Evolutionary conservation across 169 alveolate species (phyloP).

Genomic region (Cryptosporidium parvum): DNA sequence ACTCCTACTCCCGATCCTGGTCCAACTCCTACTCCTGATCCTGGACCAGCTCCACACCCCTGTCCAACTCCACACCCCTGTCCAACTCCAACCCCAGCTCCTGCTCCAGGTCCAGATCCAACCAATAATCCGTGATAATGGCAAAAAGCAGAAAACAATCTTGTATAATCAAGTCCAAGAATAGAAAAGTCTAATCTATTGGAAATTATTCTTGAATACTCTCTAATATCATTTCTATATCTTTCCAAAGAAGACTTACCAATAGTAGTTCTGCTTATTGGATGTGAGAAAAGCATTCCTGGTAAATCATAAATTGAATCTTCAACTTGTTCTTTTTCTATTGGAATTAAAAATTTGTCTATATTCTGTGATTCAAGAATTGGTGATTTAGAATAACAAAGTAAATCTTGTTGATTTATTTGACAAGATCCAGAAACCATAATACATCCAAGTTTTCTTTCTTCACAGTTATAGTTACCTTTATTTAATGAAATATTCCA

Average conservation of each 20-base stretch:
- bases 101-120: neutral
- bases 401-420: slow-evolving; percentile 6
- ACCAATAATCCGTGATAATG: neutral
- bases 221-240: slow-evolving; percentile 40
- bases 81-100: no score
- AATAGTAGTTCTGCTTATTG: slow-evolving; percentile 48
- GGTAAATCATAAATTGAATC: slow-evolving; percentile 32
- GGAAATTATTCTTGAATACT: slow-evolving; percentile 4
- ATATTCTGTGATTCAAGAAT: slow-evolving; percentile 3
- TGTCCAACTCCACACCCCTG: no score
- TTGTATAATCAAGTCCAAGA: slow-evolving; percentile 13
- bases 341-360: slow-evolving; percentile 6
- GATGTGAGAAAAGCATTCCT: slow-evolving; percentile 38
- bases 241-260: slow-evolving; percentile 65
- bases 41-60: no score
- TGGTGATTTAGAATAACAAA: slow-evolving; percentile 47
- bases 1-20: no score
- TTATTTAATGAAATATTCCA: slow-evolving; percentile 38
- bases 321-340: neutral
- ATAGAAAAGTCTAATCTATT: slow-evolving; percentile 1
- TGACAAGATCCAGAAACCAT: slow-evolving; percentile 13
- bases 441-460: slow-evolving; percentile 26
- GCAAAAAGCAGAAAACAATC: slow-evolving; percentile 4
- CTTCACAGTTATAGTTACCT: slow-evolving; percentile 42
- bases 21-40: no score